Percentiles rank a stretch among this genome's conserved stretches.
Conservation (phyloP, 106 monocot genomes). For the Dendrobium chrysotoxum region DNA sequence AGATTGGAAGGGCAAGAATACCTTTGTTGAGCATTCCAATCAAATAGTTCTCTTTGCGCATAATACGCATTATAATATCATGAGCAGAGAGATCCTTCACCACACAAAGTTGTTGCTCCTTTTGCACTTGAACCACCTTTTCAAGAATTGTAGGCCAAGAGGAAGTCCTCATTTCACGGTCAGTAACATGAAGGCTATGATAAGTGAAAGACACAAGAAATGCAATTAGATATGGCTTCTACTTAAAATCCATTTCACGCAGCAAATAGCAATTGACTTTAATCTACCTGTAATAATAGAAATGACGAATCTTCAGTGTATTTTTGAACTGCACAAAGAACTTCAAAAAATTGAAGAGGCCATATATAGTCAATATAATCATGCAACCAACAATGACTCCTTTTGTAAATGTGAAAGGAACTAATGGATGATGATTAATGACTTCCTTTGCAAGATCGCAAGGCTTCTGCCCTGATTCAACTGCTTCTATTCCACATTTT, state of each 20-base stretch:
- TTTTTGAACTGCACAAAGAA: slow-evolving; percentile 85
- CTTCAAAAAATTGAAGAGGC: slow-evolving; percentile 79
- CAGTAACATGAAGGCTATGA: slow-evolving; percentile 72
- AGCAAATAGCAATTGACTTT: background rate
- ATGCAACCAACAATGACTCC: slow-evolving; percentile 73
- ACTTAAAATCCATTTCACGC: background rate
- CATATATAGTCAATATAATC: slow-evolving; percentile 68
- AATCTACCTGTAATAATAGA: slow-evolving; percentile 65
- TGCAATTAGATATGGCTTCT: background rate
- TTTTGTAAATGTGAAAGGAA: slow-evolving; percentile 82
- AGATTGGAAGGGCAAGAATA: slow-evolving; percentile 74
- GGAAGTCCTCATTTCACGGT: slow-evolving; percentile 80
- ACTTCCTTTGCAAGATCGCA: slow-evolving; percentile 84
- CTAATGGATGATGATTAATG: slow-evolving; percentile 74
- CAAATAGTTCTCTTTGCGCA: slow-evolving; percentile 98
- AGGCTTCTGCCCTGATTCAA: slow-evolving; percentile 75
- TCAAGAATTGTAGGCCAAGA: slow-evolving; percentile 79
- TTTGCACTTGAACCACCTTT: slow-evolving; percentile 78
- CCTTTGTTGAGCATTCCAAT: slow-evolving; percentile 99
- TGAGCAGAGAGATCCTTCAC: slow-evolving; percentile 91
- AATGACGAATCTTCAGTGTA: slow-evolving; percentile 61
- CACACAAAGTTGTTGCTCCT: slow-evolving; percentile 73
- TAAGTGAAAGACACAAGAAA: background rate
- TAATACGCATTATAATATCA: slow-evolving; percentile 90
- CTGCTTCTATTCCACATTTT: slow-evolving; percentile 95